Base-by-base conservation (phyloP, 2,329 filamentous ascomycete species). In the Fusarium buxicola region DNA sequence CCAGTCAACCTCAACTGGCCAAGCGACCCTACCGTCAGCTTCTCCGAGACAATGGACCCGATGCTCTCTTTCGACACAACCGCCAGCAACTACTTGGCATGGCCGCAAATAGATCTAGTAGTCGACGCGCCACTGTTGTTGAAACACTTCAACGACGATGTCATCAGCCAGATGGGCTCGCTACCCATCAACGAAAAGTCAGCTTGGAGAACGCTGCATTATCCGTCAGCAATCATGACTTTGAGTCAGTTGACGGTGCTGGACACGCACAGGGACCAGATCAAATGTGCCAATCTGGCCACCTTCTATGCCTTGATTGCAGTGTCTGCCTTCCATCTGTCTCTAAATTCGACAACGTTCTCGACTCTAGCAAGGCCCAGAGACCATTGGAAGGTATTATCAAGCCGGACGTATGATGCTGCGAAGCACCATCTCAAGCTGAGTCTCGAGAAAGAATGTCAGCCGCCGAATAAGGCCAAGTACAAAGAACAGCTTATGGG, bases 401-500 rank as follows among this genome's bases (percentile, higher is more conserved):
- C 62, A 7, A 50, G 4, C 16, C 34, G 59, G 8, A 64, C 65
- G 0, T 68, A 68, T 1, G 63, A 66, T 15, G 65, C 65, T 12
- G 65, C 65, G 2, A 68, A 68, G n/a, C 65, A 68, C 2, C 65
- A 68, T 21, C 55, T 68, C 0, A 68, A 46, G 39, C 15, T 68
- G 3, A 68, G 65, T 4, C 62, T 68, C 0, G 62, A 68, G 12
- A 66, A 52, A 7, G 65, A 68, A n/a, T 68, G 59, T 0, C 59
- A 65, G 15, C 44, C 56, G 0, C 65, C 62, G 1, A 27, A 57
- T 0, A 68, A 68, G 5, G 65, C 65, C 0, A 69, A 66, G 25
- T 68, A 68, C 31, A 68, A 68, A 5, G 65, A 68, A 11, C 65
- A 68, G 6, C 9, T 68, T 0, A 68, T 68, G 65, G 65, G 59